These are phyloP conservation scores for Curvularia sp. DNA, from an alignment of 2,329 filamentous ascomycete species.

Conservation along the genomic window DNA sequence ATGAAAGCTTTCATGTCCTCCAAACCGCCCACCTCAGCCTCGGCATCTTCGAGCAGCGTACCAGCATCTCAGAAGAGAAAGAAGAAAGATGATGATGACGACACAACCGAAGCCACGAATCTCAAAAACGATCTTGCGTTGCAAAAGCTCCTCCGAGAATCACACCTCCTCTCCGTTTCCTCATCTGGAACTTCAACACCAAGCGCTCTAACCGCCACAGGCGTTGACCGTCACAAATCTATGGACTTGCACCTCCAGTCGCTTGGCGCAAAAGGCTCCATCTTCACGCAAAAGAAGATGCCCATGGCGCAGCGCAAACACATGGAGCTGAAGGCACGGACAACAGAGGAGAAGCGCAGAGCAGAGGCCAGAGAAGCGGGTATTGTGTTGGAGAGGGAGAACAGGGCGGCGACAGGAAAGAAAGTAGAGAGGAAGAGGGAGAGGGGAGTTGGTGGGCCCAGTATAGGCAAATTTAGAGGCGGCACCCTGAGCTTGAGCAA, in stretches of 20 bases:
- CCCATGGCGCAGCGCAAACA: constrained; percentile 86
- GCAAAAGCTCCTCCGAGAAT: constrained; percentile 88
- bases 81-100: constrained; percentile 47
- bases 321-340: constrained; percentile 72
- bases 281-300: constrained; percentile 84
- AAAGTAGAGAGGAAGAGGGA: constrained; percentile 60
- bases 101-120: constrained; percentile 67
- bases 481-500: constrained; percentile 81
- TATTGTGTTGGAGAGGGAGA: constrained; percentile 76
- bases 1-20: constrained; percentile 78
- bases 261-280: constrained; percentile 77
- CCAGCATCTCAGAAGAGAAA: constrained; percentile 12
- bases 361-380: constrained; percentile 88
- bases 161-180: constrained; percentile 75
- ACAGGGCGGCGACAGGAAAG: constrained; percentile 46
- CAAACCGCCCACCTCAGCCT: constrained; percentile 57
- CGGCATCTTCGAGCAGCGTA: constrained; percentile 26
- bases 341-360: constrained; percentile 74
- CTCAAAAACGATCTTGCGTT: constrained; percentile 92
- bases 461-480: constrained; percentile 79
- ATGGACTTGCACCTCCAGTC: constrained; percentile 83
- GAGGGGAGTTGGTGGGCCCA: constrained; percentile 74
- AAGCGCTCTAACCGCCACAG: constrained; percentile 55
- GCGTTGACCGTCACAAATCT: constrained; percentile 79
- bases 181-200: constrained; percentile 55